Conservation (phyloP, 768 basidiomycete species). For the Tricholoma sp. region DNA sequence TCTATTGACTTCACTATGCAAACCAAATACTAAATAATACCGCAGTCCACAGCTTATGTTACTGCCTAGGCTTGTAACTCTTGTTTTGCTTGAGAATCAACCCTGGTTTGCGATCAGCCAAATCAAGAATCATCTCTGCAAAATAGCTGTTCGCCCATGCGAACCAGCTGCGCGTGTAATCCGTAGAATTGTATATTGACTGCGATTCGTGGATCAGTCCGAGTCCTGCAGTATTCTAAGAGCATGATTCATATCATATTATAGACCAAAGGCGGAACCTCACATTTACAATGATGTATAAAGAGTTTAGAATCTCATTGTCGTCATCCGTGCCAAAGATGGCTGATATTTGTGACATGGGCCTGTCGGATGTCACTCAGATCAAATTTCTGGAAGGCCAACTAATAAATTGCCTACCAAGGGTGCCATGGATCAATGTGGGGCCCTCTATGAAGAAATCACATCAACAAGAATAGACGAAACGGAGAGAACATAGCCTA, state of each 20-base stretch:
- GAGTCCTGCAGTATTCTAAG: constrained; percentile 64
- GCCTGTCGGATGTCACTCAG: constrained; percentile 38
- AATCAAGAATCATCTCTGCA: constrained; percentile 75
- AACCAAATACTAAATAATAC: background rate
- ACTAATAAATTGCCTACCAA: constrained; percentile 37
- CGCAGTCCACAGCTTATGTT: constrained; percentile 12
- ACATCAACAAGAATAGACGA: background rate
- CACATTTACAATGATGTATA: constrained; percentile 68
- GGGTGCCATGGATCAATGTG: constrained; percentile 71
- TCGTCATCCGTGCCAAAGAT: constrained; percentile 75
- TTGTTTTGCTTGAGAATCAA: constrained; percentile 54
- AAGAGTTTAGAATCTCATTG: constrained; percentile 52
- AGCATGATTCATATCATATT: constrained; percentile 1
- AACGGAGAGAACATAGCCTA: constrained; percentile 26
- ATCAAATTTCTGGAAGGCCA: background rate
- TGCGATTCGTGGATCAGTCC: constrained; percentile 79
- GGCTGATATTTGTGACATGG: constrained; percentile 73
- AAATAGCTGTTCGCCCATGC: constrained; percentile 85
- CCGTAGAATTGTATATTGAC: constrained; percentile 49
- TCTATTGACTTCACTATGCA: constrained; percentile 1
- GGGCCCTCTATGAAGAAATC: constrained; percentile 50
- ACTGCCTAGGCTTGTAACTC: constrained; percentile 53
- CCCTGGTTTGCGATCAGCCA: constrained; percentile 67
- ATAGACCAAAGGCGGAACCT: constrained; percentile 20
- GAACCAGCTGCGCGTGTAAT: constrained; percentile 73